These are phyloP conservation scores for Yarrowia deformans DNA, from an alignment of 805 yeast genomes.

Conservation along the genomic window DNA sequence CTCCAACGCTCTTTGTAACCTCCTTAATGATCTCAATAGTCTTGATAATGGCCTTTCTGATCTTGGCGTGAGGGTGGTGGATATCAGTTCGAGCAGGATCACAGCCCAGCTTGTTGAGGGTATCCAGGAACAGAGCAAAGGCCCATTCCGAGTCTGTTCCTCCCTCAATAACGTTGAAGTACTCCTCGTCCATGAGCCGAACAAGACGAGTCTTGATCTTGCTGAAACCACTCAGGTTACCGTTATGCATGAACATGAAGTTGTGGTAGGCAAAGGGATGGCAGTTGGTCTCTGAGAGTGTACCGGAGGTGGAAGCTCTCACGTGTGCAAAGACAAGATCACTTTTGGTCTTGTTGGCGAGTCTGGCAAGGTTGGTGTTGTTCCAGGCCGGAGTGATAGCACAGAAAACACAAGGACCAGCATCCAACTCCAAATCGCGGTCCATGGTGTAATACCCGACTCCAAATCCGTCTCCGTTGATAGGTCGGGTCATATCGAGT, in stretches of 20 bases:
- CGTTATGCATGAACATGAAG: constrained; percentile 97
- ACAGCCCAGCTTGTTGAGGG: constrained; percentile 74
- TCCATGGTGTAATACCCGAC: constrained; percentile 86
- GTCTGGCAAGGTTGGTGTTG: constrained; percentile 82
- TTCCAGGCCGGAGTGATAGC: constrained; percentile 99
- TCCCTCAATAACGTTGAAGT: constrained; percentile 83
- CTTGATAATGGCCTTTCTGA: constrained; percentile 72
- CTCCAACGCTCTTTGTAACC: constrained; percentile 74
- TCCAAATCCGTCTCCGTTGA: constrained; percentile 98
- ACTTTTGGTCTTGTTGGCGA: constrained; percentile 88
- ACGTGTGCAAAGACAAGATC: constrained; percentile 92
- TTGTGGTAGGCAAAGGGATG: constrained; percentile 92
- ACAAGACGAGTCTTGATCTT: constrained; percentile 76
- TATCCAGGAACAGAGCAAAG: constrained; percentile 85
- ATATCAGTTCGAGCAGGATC: constrained; percentile 68
- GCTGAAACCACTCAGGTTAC: constrained; percentile 72
- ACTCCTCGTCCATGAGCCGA: constrained; percentile 78
- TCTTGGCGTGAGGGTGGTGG: constrained; percentile 56
- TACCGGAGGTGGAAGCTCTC: constrained; percentile 95
- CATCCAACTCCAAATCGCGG: constrained; percentile 58
- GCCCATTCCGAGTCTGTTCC: constrained; percentile 96
- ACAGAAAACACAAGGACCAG: constrained; percentile 88
- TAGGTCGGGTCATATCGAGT: constrained; percentile 82
- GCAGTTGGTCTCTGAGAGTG: constrained; percentile 91
- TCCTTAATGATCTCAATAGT: constrained; percentile 78